phyloP scores from a whole-genome alignment of 1,284 basidiomycete species.

The Trichosporon coremiiforme region DNA sequence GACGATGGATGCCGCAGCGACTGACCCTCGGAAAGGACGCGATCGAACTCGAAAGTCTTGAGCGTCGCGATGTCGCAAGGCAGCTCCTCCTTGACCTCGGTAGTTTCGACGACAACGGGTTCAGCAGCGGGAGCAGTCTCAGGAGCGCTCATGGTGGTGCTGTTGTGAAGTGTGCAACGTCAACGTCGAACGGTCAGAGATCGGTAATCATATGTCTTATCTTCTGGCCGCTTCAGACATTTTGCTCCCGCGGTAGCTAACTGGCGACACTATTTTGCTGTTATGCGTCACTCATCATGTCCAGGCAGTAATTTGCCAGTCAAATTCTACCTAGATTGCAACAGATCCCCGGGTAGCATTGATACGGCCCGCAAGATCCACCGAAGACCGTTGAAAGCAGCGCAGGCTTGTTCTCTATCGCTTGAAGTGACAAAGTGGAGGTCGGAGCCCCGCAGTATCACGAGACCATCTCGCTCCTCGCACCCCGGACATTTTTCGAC shows the following conservation, averaged over 20 bases:
- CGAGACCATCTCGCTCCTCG: background rate
- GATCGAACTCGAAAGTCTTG: slow-evolving; percentile 60
- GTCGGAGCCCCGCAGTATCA: slow-evolving; percentile 6
- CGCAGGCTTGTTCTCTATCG: background rate
- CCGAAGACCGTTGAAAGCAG: too few species aligned
- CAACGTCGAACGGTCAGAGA: background rate
- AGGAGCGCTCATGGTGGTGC: slow-evolving; percentile 1
- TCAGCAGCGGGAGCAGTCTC: background rate
- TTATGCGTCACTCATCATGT: too few species aligned
- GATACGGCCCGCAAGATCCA: too few species aligned
- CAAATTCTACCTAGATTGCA: too few species aligned
- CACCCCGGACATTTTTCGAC: background rate
- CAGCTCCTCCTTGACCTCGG: background rate
- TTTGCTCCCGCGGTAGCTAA: background rate
- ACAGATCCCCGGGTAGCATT: too few species aligned
- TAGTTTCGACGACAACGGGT: background rate
- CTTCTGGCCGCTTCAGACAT: background rate
- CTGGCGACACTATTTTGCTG: too few species aligned
- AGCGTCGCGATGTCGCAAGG: slow-evolving; percentile 42
- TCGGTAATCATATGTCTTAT: background rate
- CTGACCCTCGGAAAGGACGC: slow-evolving; percentile 64
- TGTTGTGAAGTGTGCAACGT: background rate
- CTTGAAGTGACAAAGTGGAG: background rate
- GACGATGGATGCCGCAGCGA: background rate
- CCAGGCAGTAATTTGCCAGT: too few species aligned